Percentiles rank a stretch among this genome's conserved stretches.
Evolutionary conservation across 169 alveolate genomes (phyloP).

Genomic region (Theileria orientalis): DNA sequence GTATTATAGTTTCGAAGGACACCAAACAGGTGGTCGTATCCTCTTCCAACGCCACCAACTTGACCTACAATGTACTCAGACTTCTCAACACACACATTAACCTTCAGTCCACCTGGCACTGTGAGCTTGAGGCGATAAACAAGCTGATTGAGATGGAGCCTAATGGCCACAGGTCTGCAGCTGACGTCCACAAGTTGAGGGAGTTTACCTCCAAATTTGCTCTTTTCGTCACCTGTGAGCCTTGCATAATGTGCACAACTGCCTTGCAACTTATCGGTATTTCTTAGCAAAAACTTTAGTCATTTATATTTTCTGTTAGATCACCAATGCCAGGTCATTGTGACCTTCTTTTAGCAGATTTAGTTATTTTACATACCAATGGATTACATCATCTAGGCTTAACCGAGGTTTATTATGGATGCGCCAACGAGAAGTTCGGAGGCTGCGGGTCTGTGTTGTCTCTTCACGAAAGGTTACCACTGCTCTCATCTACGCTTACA

Average conservation of each 20-base stretch:
- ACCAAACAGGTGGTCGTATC: constrained; percentile 1
- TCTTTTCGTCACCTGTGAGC: constrained; percentile 77
- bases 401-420: constrained; percentile 73
- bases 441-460: constrained; percentile 79
- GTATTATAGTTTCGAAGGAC: constrained; percentile 55
- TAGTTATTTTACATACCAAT: neutral
- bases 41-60: constrained; percentile 47
- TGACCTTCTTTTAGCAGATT: neutral
- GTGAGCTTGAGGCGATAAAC: constrained; percentile 65
- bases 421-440: constrained; percentile 77
- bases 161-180: constrained; percentile 19
- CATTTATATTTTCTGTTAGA: neutral
- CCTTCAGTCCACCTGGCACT: constrained; percentile 62
- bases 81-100: neutral
- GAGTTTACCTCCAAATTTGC: constrained; percentile 62
- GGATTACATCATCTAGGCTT: constrained; percentile 26
- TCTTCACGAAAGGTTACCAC: constrained; percentile 65
- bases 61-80: constrained; percentile 41
- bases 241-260: constrained; percentile 80
- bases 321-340: too few relatives aligned
- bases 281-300: too few relatives aligned
- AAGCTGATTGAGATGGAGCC: constrained; percentile 39
- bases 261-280: constrained; percentile 69
- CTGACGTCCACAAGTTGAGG: constrained; percentile 12
- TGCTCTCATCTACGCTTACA: too few relatives aligned